phyloP scores from a whole-genome alignment of 768 basidiomycete genomes.

The Hysterangium stoloniferum region DNA sequence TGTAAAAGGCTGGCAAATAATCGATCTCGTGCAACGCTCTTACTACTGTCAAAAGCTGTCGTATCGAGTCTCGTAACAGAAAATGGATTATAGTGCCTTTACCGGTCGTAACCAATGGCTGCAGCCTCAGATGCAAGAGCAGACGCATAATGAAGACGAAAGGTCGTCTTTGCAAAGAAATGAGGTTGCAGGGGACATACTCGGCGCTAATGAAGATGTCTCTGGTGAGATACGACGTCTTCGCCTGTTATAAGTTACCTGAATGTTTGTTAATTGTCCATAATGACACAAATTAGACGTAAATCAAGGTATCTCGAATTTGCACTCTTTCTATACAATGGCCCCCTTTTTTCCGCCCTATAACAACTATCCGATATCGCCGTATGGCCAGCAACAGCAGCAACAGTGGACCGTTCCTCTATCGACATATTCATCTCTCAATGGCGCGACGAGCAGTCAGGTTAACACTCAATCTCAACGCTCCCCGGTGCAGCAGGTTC shows the following conservation, averaged over 20 bases:
- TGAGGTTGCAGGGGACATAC: constrained; percentile 4
- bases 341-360: constrained; percentile 30
- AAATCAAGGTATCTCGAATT: constrained; percentile 20
- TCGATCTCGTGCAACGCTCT: constrained; percentile 2
- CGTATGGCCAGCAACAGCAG: constrained; percentile 38
- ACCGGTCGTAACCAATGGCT: constrained; percentile 1
- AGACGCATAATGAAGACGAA: constrained; percentile 4
- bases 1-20: constrained; percentile 3
- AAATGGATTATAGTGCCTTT: constrained; percentile 9
- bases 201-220: constrained; percentile 9
- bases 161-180: constrained; percentile 2
- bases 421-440: constrained; percentile 69
- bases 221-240: neutral
- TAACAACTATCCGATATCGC: constrained; percentile 33
- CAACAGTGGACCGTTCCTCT: constrained; percentile 41
- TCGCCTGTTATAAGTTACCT: neutral
- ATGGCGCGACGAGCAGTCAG: constrained; percentile 56
- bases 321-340: constrained; percentile 32
- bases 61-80: constrained; percentile 2
- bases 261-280: neutral
- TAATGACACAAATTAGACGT: neutral
- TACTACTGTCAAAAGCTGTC: too few species aligned
- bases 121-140: constrained; percentile 5
- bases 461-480: constrained; percentile 17
- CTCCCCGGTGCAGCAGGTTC: constrained; percentile 8